Percentiles rank a stretch among this genome's conserved stretches.
These are phyloP conservation scores for Lentinula sp. DNA, from an alignment of 768 basidiomycete genomes.

Conservation along the genomic window DNA sequence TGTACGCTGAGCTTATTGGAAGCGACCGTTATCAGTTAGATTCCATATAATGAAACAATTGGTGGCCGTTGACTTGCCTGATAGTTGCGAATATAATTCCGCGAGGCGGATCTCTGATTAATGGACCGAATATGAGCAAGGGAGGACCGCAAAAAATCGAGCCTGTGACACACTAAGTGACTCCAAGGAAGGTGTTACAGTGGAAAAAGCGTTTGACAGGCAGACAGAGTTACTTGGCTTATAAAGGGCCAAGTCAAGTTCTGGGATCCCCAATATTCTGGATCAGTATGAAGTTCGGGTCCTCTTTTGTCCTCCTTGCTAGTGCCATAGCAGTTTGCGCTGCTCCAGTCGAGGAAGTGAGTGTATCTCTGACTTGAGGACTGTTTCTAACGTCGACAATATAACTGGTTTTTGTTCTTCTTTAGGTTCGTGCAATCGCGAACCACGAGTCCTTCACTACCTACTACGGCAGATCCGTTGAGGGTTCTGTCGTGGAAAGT, in stretches of 20 bases:
- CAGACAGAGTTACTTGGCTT: neutral
- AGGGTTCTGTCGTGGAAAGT: no score
- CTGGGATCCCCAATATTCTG: neutral
- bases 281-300: neutral
- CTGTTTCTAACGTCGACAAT: no score
- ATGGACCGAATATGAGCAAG: no score
- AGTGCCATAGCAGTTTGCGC: neutral
- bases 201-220: no score
- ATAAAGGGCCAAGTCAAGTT: neutral
- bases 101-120: no score
- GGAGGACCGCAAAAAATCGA: no score
- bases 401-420: neutral
- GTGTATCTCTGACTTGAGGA: neutral
- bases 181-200: neutral
- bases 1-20: no score
- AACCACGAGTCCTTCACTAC: neutral
- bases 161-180: no score
- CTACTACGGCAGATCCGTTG: neutral
- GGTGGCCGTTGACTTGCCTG: no score
- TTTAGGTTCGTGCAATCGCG: neutral
- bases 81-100: no score
- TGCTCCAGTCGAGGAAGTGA: neutral
- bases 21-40: no score
- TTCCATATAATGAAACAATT: no score
- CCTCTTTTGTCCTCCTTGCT: neutral